phyloP scores from a whole-genome alignment of 2,329 filamentous ascomycete species.

The Lachnum nothofagi region DNA sequence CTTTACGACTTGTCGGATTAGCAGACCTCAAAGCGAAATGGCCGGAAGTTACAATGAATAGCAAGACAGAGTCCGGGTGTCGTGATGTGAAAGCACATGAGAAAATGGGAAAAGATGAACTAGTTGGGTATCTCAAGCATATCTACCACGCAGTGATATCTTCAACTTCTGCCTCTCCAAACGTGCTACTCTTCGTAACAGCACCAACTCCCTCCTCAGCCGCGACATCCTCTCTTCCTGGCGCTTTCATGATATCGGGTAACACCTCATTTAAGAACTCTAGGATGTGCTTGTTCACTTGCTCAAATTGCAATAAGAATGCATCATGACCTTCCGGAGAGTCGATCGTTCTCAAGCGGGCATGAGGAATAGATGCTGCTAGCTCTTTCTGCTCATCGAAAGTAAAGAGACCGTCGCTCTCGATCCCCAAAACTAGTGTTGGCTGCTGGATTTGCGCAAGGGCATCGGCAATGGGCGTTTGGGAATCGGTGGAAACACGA shows the following conservation, averaged over 20 bases:
- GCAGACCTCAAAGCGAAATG: no score
- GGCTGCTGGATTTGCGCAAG: constrained; percentile 82
- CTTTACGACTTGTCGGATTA: no score
- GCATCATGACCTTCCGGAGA: constrained; percentile 94
- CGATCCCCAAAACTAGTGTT: constrained; percentile 84
- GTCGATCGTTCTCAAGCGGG: constrained; percentile 78
- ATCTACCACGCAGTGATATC: constrained; percentile 89
- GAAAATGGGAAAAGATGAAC: no score
- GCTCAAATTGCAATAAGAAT: constrained; percentile 93
- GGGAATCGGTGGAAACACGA: constrained; percentile 45
- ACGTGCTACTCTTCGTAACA: constrained; percentile 80
- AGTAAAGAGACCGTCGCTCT: constrained; percentile 92
- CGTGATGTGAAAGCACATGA: no score
- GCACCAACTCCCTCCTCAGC: constrained; percentile 52
- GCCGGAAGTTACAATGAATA: not conserved
- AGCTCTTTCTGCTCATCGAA: constrained; percentile 95
- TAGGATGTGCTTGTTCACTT: constrained; percentile 85
- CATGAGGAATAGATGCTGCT: constrained; percentile 72
- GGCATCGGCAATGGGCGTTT: constrained; percentile 59
- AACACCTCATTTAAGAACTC: constrained; percentile 77
- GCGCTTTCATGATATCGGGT: constrained; percentile 77
- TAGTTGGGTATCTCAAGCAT: not conserved
- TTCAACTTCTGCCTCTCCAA: constrained; percentile 92
- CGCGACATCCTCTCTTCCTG: constrained; percentile 39
- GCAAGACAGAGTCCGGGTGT: no score